A percentile compares a stretch with the other conserved stretches of the same genome.
Evolutionary conservation across 306 rosid genomes (phyloP).

Genomic region (Notholithocarpus densiflorus): DNA sequence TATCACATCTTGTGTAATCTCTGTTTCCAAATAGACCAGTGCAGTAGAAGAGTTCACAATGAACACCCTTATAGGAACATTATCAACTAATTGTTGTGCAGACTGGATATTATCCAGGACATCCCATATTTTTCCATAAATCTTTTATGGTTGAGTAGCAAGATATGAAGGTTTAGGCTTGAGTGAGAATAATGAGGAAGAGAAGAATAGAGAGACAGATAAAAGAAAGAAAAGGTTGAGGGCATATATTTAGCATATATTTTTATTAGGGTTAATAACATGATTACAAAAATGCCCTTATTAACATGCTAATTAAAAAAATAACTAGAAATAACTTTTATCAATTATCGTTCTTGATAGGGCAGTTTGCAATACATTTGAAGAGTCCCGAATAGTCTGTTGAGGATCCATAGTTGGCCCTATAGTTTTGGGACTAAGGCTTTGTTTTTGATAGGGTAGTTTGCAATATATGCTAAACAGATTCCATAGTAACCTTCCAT

Average conservation of each 20-base stretch:
- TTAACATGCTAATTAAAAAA: no score
- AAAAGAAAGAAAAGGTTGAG: no score
- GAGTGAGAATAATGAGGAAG: no score
- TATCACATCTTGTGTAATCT: not conserved
- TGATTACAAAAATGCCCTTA: no score
- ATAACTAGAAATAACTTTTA: not conserved
- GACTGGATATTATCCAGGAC: not conserved
- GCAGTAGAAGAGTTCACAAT: not conserved
- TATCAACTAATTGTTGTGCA: not conserved
- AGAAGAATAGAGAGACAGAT: no score
- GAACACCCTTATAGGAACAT: not conserved
- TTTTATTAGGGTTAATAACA: no score
- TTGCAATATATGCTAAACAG: not conserved
- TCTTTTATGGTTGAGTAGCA: not conserved
- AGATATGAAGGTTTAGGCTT: no score
- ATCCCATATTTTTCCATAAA: not conserved
- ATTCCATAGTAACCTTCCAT: not conserved
- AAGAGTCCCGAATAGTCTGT: no score
- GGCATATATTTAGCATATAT: no score
- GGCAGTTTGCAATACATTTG: not conserved
- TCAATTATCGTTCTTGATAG: not conserved
- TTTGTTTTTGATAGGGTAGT: not conserved
- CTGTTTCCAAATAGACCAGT: not conserved
- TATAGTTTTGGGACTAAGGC: no score
- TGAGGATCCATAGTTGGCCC: no score